Base-by-base conservation (phyloP, 768 basidiomycete species). In the Ramaria sp. region DNA sequence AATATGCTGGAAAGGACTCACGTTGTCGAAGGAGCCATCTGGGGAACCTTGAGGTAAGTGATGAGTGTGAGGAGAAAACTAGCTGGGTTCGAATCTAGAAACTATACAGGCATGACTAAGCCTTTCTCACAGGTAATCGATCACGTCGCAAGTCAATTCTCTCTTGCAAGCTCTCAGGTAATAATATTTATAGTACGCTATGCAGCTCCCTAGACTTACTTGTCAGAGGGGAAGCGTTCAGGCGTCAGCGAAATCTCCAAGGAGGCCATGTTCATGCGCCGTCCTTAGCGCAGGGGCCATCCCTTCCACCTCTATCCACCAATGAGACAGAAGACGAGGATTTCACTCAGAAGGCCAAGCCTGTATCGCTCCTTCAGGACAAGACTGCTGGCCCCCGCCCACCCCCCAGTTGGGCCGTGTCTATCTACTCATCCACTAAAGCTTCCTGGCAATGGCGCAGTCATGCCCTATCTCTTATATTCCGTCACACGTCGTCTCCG, bases 191-290 rank as follows among this genome's bases (percentile, higher is more conserved):
- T 3, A 48, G 58, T 22, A 59, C 48, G 41, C 49, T 43, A 25
- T 22, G n/a, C 22, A 20, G 25, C 18, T 27, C 8, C 34, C 50
- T 34, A 10, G 34, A 42, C 41, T 37, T 25, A 42, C 41, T 48
- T 39, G 28, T 3, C 56, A 87, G 85, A 62, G 85, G 83, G 9
- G 85, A 88, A 63, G 81, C 87, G 41, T 85, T 82, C 56, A 74
- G 84, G 51, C 85, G 77, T 57, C 60, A 68, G 34, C 81, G 78
- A 56, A 88, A 88, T 62, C 58, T 76, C 5, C 72, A 63, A 53
- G 61, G 66, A 27, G 62, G 61, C 25, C 58, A 60, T 5, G 59
- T 60, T 6, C 58, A 48, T 54, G 38, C 50, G 47, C 64, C 56
- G 24, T 58, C 59, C 54, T 52, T 59, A 43, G 63, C 72, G 58